These are phyloP conservation scores for Yarrowia keelungensis DNA, from an alignment of 805 yeast genomes.

Conservation along the genomic window DNA sequence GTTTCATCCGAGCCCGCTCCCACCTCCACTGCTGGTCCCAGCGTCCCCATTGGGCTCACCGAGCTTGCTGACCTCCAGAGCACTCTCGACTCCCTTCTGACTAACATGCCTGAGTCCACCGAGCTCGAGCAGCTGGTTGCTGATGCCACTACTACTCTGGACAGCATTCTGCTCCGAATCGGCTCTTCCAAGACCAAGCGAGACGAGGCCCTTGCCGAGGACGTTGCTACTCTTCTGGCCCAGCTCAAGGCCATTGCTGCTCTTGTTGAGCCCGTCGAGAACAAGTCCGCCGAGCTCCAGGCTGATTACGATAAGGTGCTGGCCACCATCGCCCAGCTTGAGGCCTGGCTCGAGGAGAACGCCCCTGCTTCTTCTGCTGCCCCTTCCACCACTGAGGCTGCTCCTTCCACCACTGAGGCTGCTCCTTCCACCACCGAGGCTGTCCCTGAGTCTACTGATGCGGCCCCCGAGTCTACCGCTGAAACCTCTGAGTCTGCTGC, in stretches of 20 bases:
- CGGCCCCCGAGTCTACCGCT: not conserved
- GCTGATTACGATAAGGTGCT: not conserved
- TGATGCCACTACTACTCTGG: not conserved
- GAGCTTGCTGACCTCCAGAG: not conserved
- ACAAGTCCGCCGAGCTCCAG: constrained; percentile 1
- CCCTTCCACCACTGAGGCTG: not conserved
- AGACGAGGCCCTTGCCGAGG: not conserved
- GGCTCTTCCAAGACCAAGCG: not conserved
- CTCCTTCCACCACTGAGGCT: not conserved
- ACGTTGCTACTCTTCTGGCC: not conserved
- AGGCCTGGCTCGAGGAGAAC: not conserved
- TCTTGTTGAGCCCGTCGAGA: not conserved
- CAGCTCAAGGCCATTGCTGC: not conserved
- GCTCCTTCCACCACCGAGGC: not conserved
- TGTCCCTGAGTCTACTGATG: not conserved
- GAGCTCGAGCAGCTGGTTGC: not conserved
- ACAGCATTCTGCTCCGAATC: not conserved
- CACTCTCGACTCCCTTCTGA: not conserved
- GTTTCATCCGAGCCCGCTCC: not conserved
- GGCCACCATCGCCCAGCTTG: not conserved
- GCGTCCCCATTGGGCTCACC: not conserved
- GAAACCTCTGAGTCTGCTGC: not conserved
- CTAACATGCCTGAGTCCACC: not conserved
- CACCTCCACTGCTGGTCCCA: not conserved
- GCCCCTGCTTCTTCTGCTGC: not conserved